Conservation (phyloP, 257 asterid genomes). For the Cinchona pubescens region DNA sequence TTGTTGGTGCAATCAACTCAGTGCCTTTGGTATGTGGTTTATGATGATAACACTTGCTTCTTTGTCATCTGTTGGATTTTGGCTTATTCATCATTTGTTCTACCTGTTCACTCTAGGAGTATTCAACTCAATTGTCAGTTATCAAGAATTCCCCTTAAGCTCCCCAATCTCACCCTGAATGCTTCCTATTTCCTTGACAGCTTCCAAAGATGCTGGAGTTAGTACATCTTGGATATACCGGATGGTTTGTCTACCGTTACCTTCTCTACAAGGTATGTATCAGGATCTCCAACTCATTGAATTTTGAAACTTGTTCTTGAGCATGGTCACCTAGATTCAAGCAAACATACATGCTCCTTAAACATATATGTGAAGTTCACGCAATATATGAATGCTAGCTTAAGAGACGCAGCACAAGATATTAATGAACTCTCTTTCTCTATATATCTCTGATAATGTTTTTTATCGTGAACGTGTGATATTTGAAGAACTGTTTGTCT, state of each 20-base stretch:
- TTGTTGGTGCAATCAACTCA: constrained; percentile 81
- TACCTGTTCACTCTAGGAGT: neutral
- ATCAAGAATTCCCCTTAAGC: neutral
- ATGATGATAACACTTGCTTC: constrained; percentile 6
- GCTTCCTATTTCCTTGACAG: constrained; percentile 35
- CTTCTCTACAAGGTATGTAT: constrained; percentile 88
- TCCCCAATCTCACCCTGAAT: neutral
- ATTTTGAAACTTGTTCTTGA: neutral
- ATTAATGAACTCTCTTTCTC: neutral
- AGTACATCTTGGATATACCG: constrained; percentile 95
- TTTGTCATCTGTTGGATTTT: neutral
- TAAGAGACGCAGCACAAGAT: neutral
- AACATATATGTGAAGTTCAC: neutral
- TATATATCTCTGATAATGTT: neutral
- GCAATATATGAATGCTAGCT: neutral
- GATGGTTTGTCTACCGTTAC: constrained; percentile 98
- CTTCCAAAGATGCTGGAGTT: constrained; percentile 95
- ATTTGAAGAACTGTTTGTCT: neutral
- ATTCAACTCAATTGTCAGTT: neutral
- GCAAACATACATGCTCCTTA: neutral
- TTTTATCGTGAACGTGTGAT: neutral
- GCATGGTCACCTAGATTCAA: neutral
- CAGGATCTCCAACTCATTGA: neutral
- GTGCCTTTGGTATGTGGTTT: constrained; percentile 77
- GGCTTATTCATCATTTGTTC: neutral